These are phyloP conservation scores for Exophiala dermatitidis DNA, from an alignment of 2,329 filamentous ascomycete genomes.

Conservation along the genomic window DNA sequence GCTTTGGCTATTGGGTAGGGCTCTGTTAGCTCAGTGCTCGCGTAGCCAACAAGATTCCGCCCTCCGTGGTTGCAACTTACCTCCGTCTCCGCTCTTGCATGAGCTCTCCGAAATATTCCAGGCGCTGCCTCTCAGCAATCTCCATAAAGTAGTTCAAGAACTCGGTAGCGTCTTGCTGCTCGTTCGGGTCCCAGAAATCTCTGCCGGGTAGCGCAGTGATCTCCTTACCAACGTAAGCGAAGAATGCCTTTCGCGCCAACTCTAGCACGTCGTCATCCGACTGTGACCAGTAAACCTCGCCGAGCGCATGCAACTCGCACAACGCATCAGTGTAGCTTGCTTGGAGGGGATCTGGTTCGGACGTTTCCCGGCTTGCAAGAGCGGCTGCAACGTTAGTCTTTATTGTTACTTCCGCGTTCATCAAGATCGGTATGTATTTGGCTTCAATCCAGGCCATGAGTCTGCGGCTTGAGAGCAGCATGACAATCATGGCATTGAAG, in stretches of 20 bases:
- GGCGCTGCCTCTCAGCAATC: neutral
- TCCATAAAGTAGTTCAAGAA: neutral
- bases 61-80: no score
- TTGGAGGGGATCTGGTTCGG: neutral
- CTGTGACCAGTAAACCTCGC: slow-evolving; percentile 1
- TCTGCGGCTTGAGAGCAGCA: slow-evolving; percentile 13
- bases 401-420: slow-evolving; percentile 1
- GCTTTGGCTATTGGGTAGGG: no score
- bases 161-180: slow-evolving; percentile 5
- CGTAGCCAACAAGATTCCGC: no score
- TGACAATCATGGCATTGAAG: slow-evolving; percentile 14
- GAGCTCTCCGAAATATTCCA: neutral
- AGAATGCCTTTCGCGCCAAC: slow-evolving; percentile 5
- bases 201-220: neutral
- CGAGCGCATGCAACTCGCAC: slow-evolving; percentile 14
- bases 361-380: neutral
- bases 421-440: slow-evolving; percentile 10
- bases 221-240: slow-evolving; percentile 2
- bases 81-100: neutral
- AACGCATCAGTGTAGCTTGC: slow-evolving; percentile 10
- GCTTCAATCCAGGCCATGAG: slow-evolving; percentile 18
- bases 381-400: neutral
- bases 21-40: no score
- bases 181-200: neutral
- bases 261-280: neutral